Evolutionary conservation across 2,329 filamentous ascomycete species (phyloP), one percentile per base, ranked within the genome.

Genomic region (Apiospora aurea): DNA sequence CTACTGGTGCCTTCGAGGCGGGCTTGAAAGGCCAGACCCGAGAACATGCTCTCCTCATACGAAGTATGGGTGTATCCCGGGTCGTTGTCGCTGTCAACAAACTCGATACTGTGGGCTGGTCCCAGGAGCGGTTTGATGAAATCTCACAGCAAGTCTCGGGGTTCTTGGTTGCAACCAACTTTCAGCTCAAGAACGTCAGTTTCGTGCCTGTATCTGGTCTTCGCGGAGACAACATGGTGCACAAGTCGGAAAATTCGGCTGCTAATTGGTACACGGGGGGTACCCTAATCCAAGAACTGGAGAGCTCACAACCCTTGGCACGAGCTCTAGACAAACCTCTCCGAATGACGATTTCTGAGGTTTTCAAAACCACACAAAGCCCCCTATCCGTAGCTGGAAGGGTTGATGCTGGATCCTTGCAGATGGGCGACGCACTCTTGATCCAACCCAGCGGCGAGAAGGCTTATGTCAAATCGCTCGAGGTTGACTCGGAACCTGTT

Each of bases 31-130:
- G 96, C 0, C 96, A 99, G 80, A 99, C 96, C 0, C 92, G 94
- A 80, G 96, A 99, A 79, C 96, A 99, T 80, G 94, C 96, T 7
- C 84, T 98, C 21, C 88, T 99, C 0, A 90, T 97, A 6, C 90
- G 96, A 73, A 98, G 95, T 77, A 93, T 98, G 85, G 96, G 96
- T 0, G 92, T 99, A 1, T 93, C 96, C 73, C 89, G 92, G 38
- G 87, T 99, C 21, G 92, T 99, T 57, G 93, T 99, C 41, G 95
- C 94, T 1, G 90, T 99, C 73, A 99, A 99, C 84, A 99, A 99
- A 82, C 92, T 99, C 77, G 96, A 99, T 80, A 92, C 91, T 21
- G 91, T 96, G 8, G 85, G 86, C 7, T 99, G 97, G 97, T 93
- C 92, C 1, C 86, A 94, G 80, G 91, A 91, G 5, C 89, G 94